phyloP scores from a whole-genome alignment of 139 green algal species.

The Asterochloris erici region DNA sequence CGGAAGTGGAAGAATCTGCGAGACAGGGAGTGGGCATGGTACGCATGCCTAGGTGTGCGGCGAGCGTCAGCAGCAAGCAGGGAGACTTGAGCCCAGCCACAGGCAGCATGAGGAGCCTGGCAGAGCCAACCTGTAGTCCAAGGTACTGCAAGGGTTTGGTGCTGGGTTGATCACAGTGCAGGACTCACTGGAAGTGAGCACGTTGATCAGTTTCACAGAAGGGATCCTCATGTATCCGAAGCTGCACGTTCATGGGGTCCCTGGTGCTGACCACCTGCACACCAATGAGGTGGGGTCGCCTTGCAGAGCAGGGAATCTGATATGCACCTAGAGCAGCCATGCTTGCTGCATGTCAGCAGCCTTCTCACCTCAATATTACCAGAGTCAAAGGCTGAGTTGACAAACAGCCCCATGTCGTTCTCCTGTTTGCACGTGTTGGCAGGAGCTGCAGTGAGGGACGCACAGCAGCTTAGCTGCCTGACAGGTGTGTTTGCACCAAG shows the following conservation, averaged over 20 bases:
- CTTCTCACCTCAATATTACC: constrained; percentile 56
- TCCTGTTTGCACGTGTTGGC: not conserved
- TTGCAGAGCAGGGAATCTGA: not conserved
- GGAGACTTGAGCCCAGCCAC: not conserved
- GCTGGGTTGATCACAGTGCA: not conserved
- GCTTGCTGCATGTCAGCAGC: not conserved
- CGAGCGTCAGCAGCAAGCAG: not conserved
- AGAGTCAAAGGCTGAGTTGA: constrained; percentile 39
- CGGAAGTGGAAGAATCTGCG: constrained; percentile 73
- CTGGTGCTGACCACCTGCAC: constrained; percentile 22
- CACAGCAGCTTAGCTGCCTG: not conserved
- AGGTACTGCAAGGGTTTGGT: not conserved
- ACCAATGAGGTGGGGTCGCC: not conserved
- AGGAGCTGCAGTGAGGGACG: not conserved
- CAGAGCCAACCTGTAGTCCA: not conserved
- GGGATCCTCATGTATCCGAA: constrained; percentile 57
- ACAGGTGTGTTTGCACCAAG: too few species aligned
- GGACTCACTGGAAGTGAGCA: constrained; percentile 47
- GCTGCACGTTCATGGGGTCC: constrained; percentile 33
- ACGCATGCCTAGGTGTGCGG: not conserved
- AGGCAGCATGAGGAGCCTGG: too few species aligned
- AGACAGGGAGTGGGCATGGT: not conserved
- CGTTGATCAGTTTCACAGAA: constrained; percentile 60
- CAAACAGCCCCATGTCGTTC: constrained; percentile 1
- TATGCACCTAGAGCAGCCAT: too few species aligned